Conservation (phyloP, 2,329 filamentous ascomycete species). For the Blastomyces parvus region DNA sequence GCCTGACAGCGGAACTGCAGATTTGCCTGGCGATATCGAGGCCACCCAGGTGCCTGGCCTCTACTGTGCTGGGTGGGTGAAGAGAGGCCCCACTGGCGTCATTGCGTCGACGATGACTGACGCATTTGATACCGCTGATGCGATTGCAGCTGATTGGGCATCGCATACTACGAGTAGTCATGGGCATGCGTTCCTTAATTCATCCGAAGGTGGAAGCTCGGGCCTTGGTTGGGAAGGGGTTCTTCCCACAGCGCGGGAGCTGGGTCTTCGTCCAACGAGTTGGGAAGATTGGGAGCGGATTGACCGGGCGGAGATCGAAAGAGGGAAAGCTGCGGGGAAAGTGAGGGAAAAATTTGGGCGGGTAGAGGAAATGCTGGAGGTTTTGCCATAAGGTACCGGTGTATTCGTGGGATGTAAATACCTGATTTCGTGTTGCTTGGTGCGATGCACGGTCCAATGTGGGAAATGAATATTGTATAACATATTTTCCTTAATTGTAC, state of each 20-base stretch:
- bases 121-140: conserved; percentile 80
- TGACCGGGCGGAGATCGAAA: conserved; percentile 63
- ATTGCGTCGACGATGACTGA: conserved; percentile 96
- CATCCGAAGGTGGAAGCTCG: conserved; percentile 28
- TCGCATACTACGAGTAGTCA: conserved; percentile 16
- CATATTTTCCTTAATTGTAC: not conserved
- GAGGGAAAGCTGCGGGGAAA: conserved; percentile 61
- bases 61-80: conserved; percentile 96
- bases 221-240: conserved; percentile 69
- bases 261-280: conserved; percentile 54
- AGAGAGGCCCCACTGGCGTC: conserved; percentile 85
- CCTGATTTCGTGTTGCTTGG: not conserved
- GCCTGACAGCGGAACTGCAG: conserved; percentile 11
- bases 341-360: conserved; percentile 59
- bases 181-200: conserved; percentile 39
- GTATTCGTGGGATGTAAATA: not conserved
- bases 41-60: conserved; percentile 53
- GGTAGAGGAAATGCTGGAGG: conserved; percentile 49
- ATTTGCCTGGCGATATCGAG: conserved; percentile 14
- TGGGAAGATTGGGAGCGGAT: conserved; percentile 87
- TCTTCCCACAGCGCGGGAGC: conserved; percentile 47
- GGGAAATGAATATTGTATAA: not conserved
- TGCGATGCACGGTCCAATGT: not conserved
- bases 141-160: conserved; percentile 69
- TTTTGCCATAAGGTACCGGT: conserved; percentile 21